Conservation (phyloP, 225 moss, liverwort and hornwort genomes). For the Polytrichum commune region DNA sequence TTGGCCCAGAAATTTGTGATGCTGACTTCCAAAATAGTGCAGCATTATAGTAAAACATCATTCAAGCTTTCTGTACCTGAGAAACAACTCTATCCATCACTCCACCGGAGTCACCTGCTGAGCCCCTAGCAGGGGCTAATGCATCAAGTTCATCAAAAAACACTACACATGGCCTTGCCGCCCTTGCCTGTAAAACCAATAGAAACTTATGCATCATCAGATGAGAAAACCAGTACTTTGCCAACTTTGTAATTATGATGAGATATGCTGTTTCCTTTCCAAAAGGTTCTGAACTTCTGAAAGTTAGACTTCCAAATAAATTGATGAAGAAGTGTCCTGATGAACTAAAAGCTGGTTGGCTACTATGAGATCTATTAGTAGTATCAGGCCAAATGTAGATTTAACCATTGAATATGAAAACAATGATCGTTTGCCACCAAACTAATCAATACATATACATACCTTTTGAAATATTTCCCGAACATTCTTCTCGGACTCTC, state of each 20-base stretch:
- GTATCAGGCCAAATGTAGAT: too few relatives aligned
- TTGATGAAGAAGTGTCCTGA: too few relatives aligned
- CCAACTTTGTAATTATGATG: too few relatives aligned
- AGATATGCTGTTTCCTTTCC: too few relatives aligned
- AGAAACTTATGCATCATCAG: slow-evolving; percentile 3
- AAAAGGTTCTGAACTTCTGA: too few relatives aligned
- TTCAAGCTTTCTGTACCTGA: slow-evolving; percentile 50
- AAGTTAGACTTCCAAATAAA: too few relatives aligned
- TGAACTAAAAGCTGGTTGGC: too few relatives aligned
- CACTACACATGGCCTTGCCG: slow-evolving; percentile 94
- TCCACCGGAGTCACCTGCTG: slow-evolving; percentile 94
- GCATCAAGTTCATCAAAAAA: slow-evolving; percentile 99
- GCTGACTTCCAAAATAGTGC: neutral
- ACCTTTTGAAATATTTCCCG: slow-evolving; percentile 98
- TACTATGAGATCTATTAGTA: too few relatives aligned
- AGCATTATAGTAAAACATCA: neutral
- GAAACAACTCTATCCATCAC: slow-evolving; percentile 99
- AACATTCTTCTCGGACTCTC: slow-evolving; percentile 99
- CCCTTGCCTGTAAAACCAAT: slow-evolving; percentile 67
- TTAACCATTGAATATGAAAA: too few relatives aligned
- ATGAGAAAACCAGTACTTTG: neutral
- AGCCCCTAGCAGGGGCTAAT: slow-evolving; percentile 92
- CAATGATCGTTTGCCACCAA: too few relatives aligned
- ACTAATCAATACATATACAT: neutral
- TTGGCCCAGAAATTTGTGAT: too few relatives aligned